Conservation (phyloP, 768 basidiomycete species). For the Suillus luteus region DNA sequence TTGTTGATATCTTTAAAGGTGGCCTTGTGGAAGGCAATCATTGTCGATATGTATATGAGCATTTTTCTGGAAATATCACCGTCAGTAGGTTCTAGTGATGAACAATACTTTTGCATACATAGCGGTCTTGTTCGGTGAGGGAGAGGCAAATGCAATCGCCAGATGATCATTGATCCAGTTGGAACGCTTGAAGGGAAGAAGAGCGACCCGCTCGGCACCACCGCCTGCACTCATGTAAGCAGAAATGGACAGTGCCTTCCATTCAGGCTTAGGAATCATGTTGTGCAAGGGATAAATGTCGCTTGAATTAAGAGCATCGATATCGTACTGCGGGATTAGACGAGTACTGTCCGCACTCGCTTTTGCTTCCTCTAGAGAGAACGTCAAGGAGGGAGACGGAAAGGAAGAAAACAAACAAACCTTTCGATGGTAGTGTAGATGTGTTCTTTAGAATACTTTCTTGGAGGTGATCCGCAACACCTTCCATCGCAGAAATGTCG, state of each 20-base stretch:
- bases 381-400: conserved; percentile 8
- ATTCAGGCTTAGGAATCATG: conserved; percentile 81
- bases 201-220: conserved; percentile 48
- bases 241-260: conserved; percentile 64
- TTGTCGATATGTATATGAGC: conserved; percentile 77
- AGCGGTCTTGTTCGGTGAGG: conserved; percentile 57
- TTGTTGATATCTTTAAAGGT: conserved; percentile 46
- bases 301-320: conserved; percentile 64
- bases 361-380: conserved; percentile 62
- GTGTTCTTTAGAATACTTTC: conserved; percentile 79
- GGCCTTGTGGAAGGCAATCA: conserved; percentile 68
- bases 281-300: conserved; percentile 74
- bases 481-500: conserved; percentile 85
- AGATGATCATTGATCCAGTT: conserved; percentile 76
- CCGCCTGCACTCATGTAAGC: conserved; percentile 54
- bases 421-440: conserved; percentile 64
- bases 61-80: conserved; percentile 57
- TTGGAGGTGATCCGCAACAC: conserved; percentile 79
- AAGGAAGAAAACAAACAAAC: conserved; percentile 42
- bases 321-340: conserved; percentile 75
- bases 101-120: conserved; percentile 47
- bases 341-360: conserved; percentile 62
- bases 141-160: conserved; percentile 36
- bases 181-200: conserved; percentile 65
- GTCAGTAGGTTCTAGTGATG: neutral